phyloP scores from a whole-genome alignment of 2,329 filamentous ascomycete species.

The Scedosporium boydii region DNA sequence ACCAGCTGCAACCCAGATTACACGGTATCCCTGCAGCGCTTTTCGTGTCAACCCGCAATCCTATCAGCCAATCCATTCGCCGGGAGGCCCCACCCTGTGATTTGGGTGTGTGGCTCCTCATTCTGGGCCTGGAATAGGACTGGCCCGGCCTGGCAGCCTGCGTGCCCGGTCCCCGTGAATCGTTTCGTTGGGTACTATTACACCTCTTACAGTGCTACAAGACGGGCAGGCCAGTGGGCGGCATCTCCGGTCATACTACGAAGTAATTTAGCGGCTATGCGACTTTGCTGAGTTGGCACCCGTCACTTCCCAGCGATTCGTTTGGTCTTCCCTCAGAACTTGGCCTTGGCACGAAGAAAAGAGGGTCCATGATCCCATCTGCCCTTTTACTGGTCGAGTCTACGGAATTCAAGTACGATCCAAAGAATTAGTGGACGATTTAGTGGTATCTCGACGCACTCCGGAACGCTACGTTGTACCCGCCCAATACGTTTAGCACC shows the following conservation, averaged over 20 bases:
- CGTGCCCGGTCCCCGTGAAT: not conserved
- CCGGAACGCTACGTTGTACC: not conserved
- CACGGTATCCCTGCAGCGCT: not conserved
- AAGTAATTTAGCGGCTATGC: no score
- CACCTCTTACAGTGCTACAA: not conserved
- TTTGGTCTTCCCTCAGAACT: not conserved
- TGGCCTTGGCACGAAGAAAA: constrained; percentile 3
- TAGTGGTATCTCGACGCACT: not conserved
- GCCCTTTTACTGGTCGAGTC: not conserved
- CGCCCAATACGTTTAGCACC: not conserved
- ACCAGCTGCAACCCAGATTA: not conserved
- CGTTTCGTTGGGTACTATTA: not conserved
- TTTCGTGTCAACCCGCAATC: constrained; percentile 9
- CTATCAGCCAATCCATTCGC: constrained; percentile 8
- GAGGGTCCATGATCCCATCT: not conserved
- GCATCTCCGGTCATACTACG: no score
- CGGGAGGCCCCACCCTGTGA: not conserved
- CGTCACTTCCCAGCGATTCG: not conserved
- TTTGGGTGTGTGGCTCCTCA: not conserved
- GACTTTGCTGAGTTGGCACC: constrained; percentile 6
- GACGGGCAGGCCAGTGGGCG: no score
- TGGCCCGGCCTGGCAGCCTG: not conserved
- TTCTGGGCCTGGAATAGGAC: not conserved
- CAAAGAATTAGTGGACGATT: not conserved
- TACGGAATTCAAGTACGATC: not conserved